A percentile compares a stretch with the other conserved stretches of the same genome.
phyloP scores from a whole-genome alignment of 495 filamentous ascomycete species.

The Penicillium goetzii region DNA sequence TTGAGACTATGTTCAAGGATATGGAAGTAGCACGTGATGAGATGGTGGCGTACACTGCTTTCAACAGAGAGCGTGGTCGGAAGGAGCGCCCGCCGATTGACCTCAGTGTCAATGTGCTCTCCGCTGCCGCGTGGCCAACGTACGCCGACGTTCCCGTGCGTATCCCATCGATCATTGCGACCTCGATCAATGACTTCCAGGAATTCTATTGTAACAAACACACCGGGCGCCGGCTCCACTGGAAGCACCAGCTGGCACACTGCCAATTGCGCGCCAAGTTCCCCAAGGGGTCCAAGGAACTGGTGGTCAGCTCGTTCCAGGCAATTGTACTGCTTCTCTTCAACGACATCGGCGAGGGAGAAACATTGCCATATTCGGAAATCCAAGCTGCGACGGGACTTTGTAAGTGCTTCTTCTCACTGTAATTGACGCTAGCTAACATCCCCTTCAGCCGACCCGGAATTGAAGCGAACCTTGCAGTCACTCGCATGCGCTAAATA shows the following conservation, averaged over 20 bases:
- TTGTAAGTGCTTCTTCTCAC: constrained; percentile 46
- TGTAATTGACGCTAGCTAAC: constrained; percentile 25
- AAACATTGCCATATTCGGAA: constrained; percentile 66
- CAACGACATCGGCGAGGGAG: constrained; percentile 65
- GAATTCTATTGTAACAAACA: constrained; percentile 84
- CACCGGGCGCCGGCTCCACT: constrained; percentile 78
- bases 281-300: constrained; percentile 75
- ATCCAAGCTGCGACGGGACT: constrained; percentile 71
- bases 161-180: constrained; percentile 71
- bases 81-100: constrained; percentile 63
- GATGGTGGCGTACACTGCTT: constrained; percentile 72
- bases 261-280: constrained; percentile 82
- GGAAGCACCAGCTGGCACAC: constrained; percentile 91
- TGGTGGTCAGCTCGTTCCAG: constrained; percentile 87
- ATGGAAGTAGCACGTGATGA: constrained; percentile 88
- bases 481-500: constrained; percentile 88
- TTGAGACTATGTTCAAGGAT: constrained; percentile 99
- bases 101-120: constrained; percentile 84
- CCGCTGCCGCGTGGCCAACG: constrained; percentile 85
- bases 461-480: constrained; percentile 88
- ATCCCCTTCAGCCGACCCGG: constrained; percentile 59
- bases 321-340: constrained; percentile 92
- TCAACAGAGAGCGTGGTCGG: constrained; percentile 47
- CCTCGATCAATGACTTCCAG: constrained; percentile 73
- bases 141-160: constrained; percentile 80